A percentile compares a stretch with the other conserved stretches of the same genome.
phyloP scores from a whole-genome alignment of 345 rosid species.

The Rhodamnia rubescens region DNA sequence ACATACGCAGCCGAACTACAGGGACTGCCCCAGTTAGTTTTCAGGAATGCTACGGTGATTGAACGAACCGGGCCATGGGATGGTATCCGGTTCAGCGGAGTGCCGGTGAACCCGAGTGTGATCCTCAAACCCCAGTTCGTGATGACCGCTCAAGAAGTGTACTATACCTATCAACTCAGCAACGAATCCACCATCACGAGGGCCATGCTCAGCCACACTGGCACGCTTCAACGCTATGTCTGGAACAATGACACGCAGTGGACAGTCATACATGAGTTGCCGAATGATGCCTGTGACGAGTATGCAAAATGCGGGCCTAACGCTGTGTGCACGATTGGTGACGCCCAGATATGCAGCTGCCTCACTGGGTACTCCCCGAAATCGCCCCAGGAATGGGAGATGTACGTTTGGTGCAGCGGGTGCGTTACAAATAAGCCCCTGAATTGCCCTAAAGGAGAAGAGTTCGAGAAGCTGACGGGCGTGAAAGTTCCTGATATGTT shows the following conservation, averaged over 20 bases:
- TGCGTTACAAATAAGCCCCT: background rate
- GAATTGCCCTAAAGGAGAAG: constrained; percentile 1
- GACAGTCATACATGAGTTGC: background rate
- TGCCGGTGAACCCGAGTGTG: background rate
- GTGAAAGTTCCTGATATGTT: constrained; percentile 13
- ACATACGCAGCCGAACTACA: background rate
- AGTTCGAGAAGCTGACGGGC: constrained; percentile 7
- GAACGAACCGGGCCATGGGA: constrained; percentile 23
- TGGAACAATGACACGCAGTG: background rate
- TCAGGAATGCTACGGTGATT: constrained; percentile 5
- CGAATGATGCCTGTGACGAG: background rate
- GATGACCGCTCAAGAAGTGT: background rate
- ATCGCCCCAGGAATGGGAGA: background rate
- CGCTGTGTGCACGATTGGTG: background rate
- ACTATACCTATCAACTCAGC: background rate
- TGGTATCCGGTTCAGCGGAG: constrained; percentile 5
- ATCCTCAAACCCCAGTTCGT: background rate
- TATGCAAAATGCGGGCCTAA: background rate
- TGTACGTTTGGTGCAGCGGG: background rate
- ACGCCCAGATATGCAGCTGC: background rate
- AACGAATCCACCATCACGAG: background rate
- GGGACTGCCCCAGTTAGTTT: constrained; percentile 13
- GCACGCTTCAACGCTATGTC: background rate
- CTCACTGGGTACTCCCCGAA: background rate
- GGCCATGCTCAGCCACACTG: background rate